Percentiles rank a stretch among this genome's conserved stretches.
Evolutionary conservation across 345 rosid species (phyloP).

Genomic region (Trapa incisa): DNA sequence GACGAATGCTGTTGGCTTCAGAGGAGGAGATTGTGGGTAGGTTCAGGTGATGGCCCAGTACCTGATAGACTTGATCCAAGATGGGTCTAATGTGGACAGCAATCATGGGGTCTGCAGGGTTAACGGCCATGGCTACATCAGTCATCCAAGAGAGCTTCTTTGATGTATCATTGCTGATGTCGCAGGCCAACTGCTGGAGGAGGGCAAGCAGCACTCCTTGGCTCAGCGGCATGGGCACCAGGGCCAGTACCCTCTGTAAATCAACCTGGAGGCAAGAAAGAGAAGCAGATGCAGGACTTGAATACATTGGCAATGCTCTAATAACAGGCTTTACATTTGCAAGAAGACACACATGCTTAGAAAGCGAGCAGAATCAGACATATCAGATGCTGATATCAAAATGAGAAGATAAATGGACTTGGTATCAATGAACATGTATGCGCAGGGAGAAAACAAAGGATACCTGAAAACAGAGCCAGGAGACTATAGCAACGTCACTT

Average conservation of each 20-base stretch:
- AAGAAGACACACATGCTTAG: too few relatives aligned
- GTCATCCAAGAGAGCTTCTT: constrained; percentile 61
- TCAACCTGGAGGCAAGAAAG: constrained; percentile 32
- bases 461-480: constrained; percentile 73
- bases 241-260: constrained; percentile 30
- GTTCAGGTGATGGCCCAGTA: constrained; percentile 37
- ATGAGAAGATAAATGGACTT: too few relatives aligned
- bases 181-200: constrained; percentile 64
- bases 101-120: constrained; percentile 47
- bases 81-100: constrained; percentile 45
- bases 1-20: constrained; percentile 32
- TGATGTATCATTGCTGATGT: constrained; percentile 35
- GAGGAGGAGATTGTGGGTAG: constrained; percentile 26
- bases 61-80: constrained; percentile 54
- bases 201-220: constrained; percentile 70
- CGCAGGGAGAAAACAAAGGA: not conserved
- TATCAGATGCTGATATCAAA: too few relatives aligned
- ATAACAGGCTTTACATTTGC: too few relatives aligned
- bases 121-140: constrained; percentile 46
- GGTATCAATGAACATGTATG: too few relatives aligned
- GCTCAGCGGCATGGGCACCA: constrained; percentile 41
- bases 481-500: constrained; percentile 57
- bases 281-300: not conserved
- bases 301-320: not conserved
- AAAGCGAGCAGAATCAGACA: not conserved